Evolutionary conservation across 805 yeast genomes (phyloP).

Genomic region (Candida pseudoglaebosa): DNA sequence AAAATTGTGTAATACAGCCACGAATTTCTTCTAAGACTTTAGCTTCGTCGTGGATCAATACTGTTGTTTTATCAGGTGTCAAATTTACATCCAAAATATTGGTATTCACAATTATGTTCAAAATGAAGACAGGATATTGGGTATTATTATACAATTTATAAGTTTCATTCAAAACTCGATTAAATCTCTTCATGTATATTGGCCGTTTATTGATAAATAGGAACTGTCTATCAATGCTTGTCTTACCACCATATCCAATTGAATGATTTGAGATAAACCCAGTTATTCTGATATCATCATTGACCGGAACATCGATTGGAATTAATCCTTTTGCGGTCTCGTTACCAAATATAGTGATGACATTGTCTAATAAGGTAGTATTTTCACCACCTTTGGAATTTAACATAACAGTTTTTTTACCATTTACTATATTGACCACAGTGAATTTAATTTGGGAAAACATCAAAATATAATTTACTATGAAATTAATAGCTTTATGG

Average conservation of each 20-base stretch:
- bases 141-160: constrained; percentile 68
- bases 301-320: constrained; percentile 42
- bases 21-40: constrained; percentile 53
- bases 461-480: constrained; percentile 69
- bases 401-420: constrained; percentile 50
- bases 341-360: constrained; percentile 69
- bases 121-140: constrained; percentile 68
- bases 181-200: constrained; percentile 49
- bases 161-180: constrained; percentile 64
- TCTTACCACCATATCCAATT: constrained; percentile 60
- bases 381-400: constrained; percentile 55
- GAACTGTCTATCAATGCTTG: constrained; percentile 70
- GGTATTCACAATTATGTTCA: constrained; percentile 55
- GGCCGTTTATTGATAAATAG: constrained; percentile 78
- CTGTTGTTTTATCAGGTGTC: constrained; percentile 83
- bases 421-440: constrained; percentile 45
- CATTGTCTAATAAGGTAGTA: constrained; percentile 41
- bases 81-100: constrained; percentile 74
- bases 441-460: constrained; percentile 54
- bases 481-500: constrained; percentile 54
- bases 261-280: constrained; percentile 78
- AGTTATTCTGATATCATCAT: constrained; percentile 30
- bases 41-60: constrained; percentile 64
- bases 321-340: constrained; percentile 56
- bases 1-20: constrained; percentile 46